Percentiles rank a stretch among this genome's conserved stretches.
phyloP scores from a whole-genome alignment of 495 filamentous ascomycete species.

The Baudoinia panamericana region DNA sequence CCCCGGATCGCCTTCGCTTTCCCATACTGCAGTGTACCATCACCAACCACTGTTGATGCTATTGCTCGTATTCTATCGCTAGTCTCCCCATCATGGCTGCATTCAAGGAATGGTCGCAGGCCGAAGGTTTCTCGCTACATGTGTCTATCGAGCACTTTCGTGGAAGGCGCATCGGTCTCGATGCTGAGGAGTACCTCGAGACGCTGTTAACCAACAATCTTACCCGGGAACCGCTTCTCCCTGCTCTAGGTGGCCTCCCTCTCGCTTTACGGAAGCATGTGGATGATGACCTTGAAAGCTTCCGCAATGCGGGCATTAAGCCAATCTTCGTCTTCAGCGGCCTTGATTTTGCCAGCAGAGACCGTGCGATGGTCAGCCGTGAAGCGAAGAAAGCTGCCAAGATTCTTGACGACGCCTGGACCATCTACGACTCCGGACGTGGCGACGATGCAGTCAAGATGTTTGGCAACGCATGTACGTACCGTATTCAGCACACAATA shows the following conservation, averaged over 20 bases:
- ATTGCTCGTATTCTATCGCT: neutral
- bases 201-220: slow-evolving; percentile 54
- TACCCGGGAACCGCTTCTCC: slow-evolving; percentile 69
- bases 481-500: slow-evolving; percentile 37
- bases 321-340: slow-evolving; percentile 87
- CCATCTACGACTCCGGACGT: slow-evolving; percentile 63
- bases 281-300: slow-evolving; percentile 54
- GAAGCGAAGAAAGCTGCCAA: slow-evolving; percentile 18
- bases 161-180: slow-evolving; percentile 64
- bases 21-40: too few species aligned
- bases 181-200: slow-evolving; percentile 78
- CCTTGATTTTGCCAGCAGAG: slow-evolving; percentile 57
- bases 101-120: slow-evolving; percentile 17
- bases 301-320: slow-evolving; percentile 49
- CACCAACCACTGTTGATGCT: neutral
- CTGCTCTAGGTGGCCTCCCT: slow-evolving; percentile 80
- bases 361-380: slow-evolving; percentile 32
- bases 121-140: neutral
- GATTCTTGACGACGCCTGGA: slow-evolving; percentile 46
- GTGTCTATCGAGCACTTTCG: slow-evolving; percentile 47
- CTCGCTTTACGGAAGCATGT: slow-evolving; percentile 60
- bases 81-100: slow-evolving; percentile 2
- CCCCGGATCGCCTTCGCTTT: too few species aligned
- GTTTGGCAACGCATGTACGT: slow-evolving; percentile 78
- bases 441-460: slow-evolving; percentile 61